phyloP scores from a whole-genome alignment of 257 asterid species.

The Leptodermis oblonga region DNA sequence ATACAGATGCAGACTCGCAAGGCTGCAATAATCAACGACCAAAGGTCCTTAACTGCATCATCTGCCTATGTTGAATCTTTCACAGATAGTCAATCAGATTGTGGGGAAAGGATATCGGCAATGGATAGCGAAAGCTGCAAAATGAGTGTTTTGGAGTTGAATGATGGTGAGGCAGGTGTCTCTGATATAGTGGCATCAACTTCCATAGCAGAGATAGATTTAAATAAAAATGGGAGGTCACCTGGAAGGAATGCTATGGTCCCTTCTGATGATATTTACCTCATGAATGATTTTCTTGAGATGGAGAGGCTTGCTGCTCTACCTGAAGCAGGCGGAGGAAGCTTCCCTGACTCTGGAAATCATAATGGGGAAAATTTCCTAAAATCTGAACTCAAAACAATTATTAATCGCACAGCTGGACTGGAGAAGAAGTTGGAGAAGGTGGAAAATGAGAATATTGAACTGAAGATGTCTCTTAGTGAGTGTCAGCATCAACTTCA shows the following conservation, averaged over 20 bases:
- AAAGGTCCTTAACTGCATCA: conserved; percentile 38
- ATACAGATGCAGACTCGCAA: conserved; percentile 47
- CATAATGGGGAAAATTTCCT: conserved; percentile 19
- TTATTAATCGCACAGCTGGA: conserved; percentile 25
- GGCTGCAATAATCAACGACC: conserved; percentile 32
- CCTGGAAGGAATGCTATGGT: conserved; percentile 31
- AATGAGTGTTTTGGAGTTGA: conserved; percentile 31
- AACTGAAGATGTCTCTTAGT: conserved; percentile 41
- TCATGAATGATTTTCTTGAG: conserved; percentile 92
- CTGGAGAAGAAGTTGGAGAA: conserved; percentile 51
- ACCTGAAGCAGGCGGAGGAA: conserved; percentile 31
- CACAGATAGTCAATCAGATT: conserved; percentile 57
- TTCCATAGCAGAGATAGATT: conserved; percentile 24
- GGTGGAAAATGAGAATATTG: conserved; percentile 44
- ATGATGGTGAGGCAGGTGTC: conserved; percentile 21
- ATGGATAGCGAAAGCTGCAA: conserved; percentile 31
- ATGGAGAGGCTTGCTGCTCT: conserved; percentile 74
- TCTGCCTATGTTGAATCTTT: conserved; percentile 52
- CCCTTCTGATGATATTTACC: conserved; percentile 51
- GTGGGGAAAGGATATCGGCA: conserved; percentile 41
- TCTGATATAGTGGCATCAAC: conserved; percentile 20
- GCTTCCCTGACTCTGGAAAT: conserved; percentile 16
- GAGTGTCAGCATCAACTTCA: conserved; percentile 46
- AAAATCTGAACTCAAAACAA: conserved; percentile 36
- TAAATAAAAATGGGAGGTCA: conserved; percentile 26